phyloP scores from a whole-genome alignment of 108 stramenopile genomes.

The Ochromonas danica region DNA sequence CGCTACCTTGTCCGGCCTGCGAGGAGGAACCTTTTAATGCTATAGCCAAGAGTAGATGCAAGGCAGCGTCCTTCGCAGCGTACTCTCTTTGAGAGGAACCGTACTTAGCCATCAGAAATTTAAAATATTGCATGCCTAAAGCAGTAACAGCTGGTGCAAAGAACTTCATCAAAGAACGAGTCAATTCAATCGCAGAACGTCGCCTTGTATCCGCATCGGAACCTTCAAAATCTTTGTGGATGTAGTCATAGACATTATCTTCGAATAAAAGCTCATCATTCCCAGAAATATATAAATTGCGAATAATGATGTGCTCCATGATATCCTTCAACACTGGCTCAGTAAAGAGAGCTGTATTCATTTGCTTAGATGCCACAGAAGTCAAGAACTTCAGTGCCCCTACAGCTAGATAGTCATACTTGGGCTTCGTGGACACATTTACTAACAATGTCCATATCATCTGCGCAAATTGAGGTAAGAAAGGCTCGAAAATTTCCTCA shows the following conservation, averaged over 20 bases:
- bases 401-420: conserved; percentile 85
- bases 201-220: conserved; percentile 87
- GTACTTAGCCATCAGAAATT: conserved; percentile 73
- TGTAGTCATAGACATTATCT: conserved; percentile 91
- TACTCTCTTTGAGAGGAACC: background rate
- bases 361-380: conserved; percentile 74
- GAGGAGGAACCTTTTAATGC: conserved; percentile 72
- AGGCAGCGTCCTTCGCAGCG: conserved; percentile 2
- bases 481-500: conserved; percentile 86
- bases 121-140: conserved; percentile 76
- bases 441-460: background rate
- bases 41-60: conserved; percentile 88
- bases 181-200: conserved; percentile 80
- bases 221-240: conserved; percentile 91
- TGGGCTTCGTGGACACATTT: conserved; percentile 48
- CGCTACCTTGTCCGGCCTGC: conserved; percentile 56
- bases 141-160: conserved; percentile 76
- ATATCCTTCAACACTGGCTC: conserved; percentile 79
- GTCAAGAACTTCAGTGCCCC: conserved; percentile 84
- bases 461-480: conserved; percentile 66
- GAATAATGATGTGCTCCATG: conserved; percentile 83
- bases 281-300: conserved; percentile 85
- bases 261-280: conserved; percentile 80
- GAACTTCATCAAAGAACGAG: conserved; percentile 85
- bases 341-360: conserved; percentile 78